These are phyloP conservation scores for Fusarium sublunatum DNA, from an alignment of 2,329 filamentous ascomycete species.

Conservation along the genomic window DNA sequence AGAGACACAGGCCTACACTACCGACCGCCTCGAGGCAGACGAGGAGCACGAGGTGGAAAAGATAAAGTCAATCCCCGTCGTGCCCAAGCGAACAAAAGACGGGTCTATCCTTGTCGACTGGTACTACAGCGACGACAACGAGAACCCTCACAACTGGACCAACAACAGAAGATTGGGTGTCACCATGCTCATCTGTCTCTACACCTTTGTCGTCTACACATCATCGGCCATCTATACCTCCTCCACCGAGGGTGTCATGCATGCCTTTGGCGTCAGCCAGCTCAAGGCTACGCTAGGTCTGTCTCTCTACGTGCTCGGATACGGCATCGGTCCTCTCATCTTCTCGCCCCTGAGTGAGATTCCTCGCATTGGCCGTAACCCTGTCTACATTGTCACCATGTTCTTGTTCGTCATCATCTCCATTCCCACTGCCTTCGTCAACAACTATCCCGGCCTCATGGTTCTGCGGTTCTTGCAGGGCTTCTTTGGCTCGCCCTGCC, in stretches of 20 bases:
- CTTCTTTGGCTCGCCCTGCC: constrained; percentile 73
- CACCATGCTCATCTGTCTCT: constrained; percentile 61
- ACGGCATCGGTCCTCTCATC: constrained; percentile 72
- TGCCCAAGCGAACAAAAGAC: constrained; percentile 61
- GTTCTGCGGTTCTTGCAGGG: constrained; percentile 73
- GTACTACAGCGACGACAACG: constrained; percentile 66
- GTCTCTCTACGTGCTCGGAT: constrained; percentile 72
- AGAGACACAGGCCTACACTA: constrained; percentile 39
- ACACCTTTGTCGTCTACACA: constrained; percentile 70
- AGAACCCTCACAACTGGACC: constrained; percentile 68
- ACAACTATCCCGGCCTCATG: constrained; percentile 72
- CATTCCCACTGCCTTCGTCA: constrained; percentile 71
- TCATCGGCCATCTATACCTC: constrained; percentile 61
- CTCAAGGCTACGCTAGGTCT: constrained; percentile 67
- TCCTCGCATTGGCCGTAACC: constrained; percentile 73
- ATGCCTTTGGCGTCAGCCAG: constrained; percentile 63
- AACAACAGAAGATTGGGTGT: constrained; percentile 56
- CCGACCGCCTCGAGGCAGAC: constrained; percentile 46
- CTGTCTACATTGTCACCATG: constrained; percentile 75
- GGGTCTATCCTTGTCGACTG: constrained; percentile 65
- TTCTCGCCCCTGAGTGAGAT: constrained; percentile 76
- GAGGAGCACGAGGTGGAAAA: constrained; percentile 54
- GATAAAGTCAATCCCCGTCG: constrained; percentile 60
- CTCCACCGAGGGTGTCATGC: constrained; percentile 60
- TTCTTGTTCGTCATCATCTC: constrained; percentile 75